These are phyloP conservation scores for Eucalyptus urophylla DNA, from an alignment of 345 rosid species.

Conservation along the genomic window DNA sequence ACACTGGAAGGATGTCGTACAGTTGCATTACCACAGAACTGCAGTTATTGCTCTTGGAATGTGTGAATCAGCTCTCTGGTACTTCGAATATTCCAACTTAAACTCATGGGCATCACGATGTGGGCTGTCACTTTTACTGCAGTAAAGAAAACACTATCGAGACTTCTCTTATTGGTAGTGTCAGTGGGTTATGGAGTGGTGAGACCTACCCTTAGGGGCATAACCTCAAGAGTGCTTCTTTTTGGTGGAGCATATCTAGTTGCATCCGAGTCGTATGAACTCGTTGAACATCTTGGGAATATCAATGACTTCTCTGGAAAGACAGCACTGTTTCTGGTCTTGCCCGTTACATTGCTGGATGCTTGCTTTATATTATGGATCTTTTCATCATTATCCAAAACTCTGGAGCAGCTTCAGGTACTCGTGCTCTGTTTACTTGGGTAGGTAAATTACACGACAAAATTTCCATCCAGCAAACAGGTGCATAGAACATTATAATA, in stretches of 20 bases:
- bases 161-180: conserved; percentile 83
- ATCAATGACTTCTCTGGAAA: conserved; percentile 83
- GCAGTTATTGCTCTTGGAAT: conserved; percentile 90
- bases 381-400: conserved; percentile 83
- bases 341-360: conserved; percentile 76
- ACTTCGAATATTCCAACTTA: conserved; percentile 64
- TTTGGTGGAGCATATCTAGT: conserved; percentile 63
- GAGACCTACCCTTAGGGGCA: conserved; percentile 84
- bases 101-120: conserved; percentile 69
- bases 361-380: conserved; percentile 85
- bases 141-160: conserved; percentile 68
- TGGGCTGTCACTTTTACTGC: conserved; percentile 87
- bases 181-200: conserved; percentile 95
- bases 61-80: conserved; percentile 87
- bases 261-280: conserved; percentile 79
- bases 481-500: background rate
- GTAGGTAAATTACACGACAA: background rate
- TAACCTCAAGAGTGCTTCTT: conserved; percentile 65
- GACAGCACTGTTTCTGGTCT: conserved; percentile 52
- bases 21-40: conserved; percentile 82
- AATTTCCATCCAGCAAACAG: background rate
- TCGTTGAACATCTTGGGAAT: conserved; percentile 81
- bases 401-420: conserved; percentile 96
- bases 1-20: conserved; percentile 74
- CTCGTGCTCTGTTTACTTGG: no score